These are phyloP conservation scores for Malania oleifera DNA, from an alignment of 164 flowering plant species.

Conservation along the genomic window DNA sequence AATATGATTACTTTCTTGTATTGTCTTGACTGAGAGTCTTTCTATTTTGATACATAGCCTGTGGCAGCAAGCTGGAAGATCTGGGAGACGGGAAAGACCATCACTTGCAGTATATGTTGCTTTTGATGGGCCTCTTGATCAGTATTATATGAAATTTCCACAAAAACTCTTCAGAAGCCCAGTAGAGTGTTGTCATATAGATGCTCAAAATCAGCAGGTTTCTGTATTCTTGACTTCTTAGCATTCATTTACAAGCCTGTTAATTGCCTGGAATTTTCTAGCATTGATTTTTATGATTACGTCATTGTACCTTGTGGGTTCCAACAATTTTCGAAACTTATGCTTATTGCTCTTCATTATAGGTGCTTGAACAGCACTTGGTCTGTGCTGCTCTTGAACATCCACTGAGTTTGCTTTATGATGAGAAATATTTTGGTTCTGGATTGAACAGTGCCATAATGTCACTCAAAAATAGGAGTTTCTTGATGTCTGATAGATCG, in stretches of 20 bases:
- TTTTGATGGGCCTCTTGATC: conserved; percentile 91
- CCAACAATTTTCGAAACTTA: not conserved
- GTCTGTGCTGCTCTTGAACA: conserved; percentile 82
- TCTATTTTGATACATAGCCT: conserved; percentile 38
- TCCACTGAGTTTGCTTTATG: conserved; percentile 65
- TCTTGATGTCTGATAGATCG: conserved; percentile 43
- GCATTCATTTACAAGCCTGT: not conserved
- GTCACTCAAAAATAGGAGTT: conserved; percentile 52
- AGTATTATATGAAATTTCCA: conserved; percentile 87
- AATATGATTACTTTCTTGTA: not conserved
- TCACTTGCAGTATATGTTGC: conserved; percentile 93
- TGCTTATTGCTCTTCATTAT: conserved; percentile 8
- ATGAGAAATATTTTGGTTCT: conserved; percentile 80
- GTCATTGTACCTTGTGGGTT: not conserved
- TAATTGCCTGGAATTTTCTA: not conserved
- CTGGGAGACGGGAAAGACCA: conserved; percentile 85
- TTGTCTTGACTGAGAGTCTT: conserved; percentile 2
- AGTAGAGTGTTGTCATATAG: conserved; percentile 81
- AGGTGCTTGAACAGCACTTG: conserved; percentile 90
- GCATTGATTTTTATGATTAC: not conserved
- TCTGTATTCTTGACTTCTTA: not conserved
- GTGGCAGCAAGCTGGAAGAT: conserved; percentile 99
- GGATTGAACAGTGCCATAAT: conserved; percentile 40
- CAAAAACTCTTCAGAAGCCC: conserved; percentile 76
- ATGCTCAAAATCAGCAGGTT: conserved; percentile 82